phyloP scores from a whole-genome alignment of 108 stramenopile genomes.

The Parietichytrium sp. region DNA sequence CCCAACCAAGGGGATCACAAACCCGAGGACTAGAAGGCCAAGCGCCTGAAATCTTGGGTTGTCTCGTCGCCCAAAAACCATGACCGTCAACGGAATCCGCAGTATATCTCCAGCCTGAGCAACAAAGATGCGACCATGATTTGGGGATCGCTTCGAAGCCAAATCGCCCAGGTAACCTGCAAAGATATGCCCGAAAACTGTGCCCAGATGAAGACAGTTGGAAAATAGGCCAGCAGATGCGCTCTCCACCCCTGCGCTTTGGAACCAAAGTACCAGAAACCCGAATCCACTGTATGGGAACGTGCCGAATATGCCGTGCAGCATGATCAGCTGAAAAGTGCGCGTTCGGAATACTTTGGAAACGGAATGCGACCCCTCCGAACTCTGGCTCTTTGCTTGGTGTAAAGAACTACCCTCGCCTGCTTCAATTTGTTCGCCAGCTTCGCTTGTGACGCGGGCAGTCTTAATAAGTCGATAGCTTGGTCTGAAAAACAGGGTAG shows the following conservation, averaged over 20 bases:
- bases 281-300: conserved; percentile 1
- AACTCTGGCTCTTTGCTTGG: neutral
- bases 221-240: neutral
- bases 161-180: conserved; percentile 24
- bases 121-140: conserved; percentile 13
- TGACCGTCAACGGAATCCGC: neutral
- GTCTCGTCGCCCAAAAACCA: neutral
- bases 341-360: neutral
- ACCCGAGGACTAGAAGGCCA: neutral
- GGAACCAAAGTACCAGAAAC: conserved; percentile 31
- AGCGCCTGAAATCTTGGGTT: neutral
- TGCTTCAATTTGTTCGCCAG: neutral
- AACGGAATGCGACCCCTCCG: neutral
- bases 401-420: too few species aligned
- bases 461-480: neutral
- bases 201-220: neutral
- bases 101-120: neutral
- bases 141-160: neutral
- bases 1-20: conserved; percentile 31
- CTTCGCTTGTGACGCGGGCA: neutral
- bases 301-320: conserved; percentile 22
- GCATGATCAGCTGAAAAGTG: neutral
- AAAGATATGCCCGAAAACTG: neutral
- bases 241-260: neutral
- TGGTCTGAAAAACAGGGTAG: neutral